Conservation (phyloP, 2,329 filamentous ascomycete genomes). For the Orbilia ellipsospora region DNA sequence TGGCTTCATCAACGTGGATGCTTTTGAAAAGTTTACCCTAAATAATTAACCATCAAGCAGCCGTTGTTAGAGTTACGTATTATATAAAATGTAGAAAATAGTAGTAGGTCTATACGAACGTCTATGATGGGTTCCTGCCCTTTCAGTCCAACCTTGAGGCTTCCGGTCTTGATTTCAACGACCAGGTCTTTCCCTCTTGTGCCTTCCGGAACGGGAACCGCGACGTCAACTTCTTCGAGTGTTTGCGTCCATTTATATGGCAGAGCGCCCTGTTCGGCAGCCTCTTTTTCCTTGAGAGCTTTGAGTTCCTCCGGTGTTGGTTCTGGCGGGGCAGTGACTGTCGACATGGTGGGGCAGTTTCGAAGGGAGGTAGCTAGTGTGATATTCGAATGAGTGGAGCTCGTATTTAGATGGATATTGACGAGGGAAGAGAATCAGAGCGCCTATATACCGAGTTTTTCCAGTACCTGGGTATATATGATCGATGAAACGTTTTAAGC, state of each 20-base stretch:
- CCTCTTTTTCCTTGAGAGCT: slow-evolving; percentile 75
- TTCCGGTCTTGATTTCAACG: slow-evolving; percentile 82
- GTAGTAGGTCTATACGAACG: slow-evolving; percentile 45
- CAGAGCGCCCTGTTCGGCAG: slow-evolving; percentile 85
- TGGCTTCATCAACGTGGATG: slow-evolving; percentile 85
- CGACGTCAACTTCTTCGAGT: slow-evolving; percentile 86
- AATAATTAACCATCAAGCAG: not conserved
- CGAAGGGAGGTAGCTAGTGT: not conserved
- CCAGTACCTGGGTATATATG: no score
- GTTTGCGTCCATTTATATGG: slow-evolving; percentile 98
- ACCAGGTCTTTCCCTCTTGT: slow-evolving; percentile 85
- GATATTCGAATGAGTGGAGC: no score
- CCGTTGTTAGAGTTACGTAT: not conserved
- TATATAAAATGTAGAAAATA: not conserved
- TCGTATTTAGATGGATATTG: no score
- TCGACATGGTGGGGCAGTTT: slow-evolving; percentile 38
- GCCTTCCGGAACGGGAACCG: slow-evolving; percentile 80
- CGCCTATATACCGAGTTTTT: no score
- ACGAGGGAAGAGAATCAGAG: no score
- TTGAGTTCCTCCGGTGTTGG: slow-evolving; percentile 61
- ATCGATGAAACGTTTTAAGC: no score
- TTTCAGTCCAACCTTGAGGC: slow-evolving; percentile 83
- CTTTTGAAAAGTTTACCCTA: slow-evolving; percentile 87
- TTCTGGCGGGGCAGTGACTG: slow-evolving; percentile 48
- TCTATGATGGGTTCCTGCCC: slow-evolving; percentile 78